Evolutionary conservation across 1,284 basidiomycete genomes (phyloP).

Genomic region (Sanghuangporus baumii): DNA sequence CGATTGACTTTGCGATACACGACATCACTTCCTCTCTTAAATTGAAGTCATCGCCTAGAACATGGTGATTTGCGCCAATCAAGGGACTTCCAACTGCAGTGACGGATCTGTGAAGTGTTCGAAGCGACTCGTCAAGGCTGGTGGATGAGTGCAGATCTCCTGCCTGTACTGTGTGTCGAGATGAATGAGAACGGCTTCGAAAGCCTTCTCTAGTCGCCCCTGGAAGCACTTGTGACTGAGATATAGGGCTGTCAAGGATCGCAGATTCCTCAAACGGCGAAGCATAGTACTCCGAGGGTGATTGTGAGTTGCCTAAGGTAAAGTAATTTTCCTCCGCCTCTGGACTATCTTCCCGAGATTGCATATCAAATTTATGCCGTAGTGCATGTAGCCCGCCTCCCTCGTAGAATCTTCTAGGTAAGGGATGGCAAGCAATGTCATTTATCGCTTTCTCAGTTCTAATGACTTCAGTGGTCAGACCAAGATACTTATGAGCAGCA

Average conservation of each 20-base stretch:
- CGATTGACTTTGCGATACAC: slow-evolving; percentile 96
- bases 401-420: slow-evolving; percentile 90
- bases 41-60: slow-evolving; percentile 66
- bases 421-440: slow-evolving; percentile 90
- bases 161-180: slow-evolving; percentile 55
- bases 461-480: slow-evolving; percentile 91
- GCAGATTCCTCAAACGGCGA: slow-evolving; percentile 3
- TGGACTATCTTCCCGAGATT: slow-evolving; percentile 34
- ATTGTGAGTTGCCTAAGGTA: slow-evolving; percentile 19
- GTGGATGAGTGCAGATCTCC: slow-evolving; percentile 61
- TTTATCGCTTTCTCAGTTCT: slow-evolving; percentile 97
- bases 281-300: neutral
- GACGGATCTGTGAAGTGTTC: slow-evolving; percentile 42
- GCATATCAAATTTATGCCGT: slow-evolving; percentile 76
- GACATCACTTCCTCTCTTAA: slow-evolving; percentile 93
- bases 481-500: slow-evolving; percentile 93
- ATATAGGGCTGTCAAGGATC: slow-evolving; percentile 6
- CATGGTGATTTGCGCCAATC: neutral
- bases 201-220: slow-evolving; percentile 21
- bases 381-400: slow-evolving; percentile 89
- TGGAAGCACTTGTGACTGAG: neutral
- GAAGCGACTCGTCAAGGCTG: slow-evolving; percentile 40
- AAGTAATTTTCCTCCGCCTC: slow-evolving; percentile 54
- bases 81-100: slow-evolving; percentile 24
- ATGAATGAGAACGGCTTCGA: slow-evolving; percentile 28